phyloP scores from a whole-genome alignment of 139 green algal species.

The Asterochloris sp. region DNA sequence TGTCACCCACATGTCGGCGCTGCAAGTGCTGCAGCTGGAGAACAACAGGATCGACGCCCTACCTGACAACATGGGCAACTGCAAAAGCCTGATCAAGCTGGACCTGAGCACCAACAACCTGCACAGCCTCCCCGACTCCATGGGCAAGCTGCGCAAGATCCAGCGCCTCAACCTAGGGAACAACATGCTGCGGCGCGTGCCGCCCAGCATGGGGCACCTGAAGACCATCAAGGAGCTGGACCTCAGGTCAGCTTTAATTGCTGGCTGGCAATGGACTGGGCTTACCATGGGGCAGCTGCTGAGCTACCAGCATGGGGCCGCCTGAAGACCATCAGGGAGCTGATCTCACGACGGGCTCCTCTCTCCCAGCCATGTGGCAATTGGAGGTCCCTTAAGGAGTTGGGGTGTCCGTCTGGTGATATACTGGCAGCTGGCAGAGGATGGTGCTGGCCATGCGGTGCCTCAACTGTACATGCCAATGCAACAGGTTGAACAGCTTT shows the following conservation, averaged over 20 bases:
- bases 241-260: constrained; percentile 34
- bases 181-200: constrained; percentile 68
- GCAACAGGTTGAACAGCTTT: too few relatives aligned
- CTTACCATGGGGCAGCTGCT: too few relatives aligned
- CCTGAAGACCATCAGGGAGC: too few relatives aligned
- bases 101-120: constrained; percentile 80
- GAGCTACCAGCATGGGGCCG: too few relatives aligned
- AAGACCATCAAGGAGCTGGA: constrained; percentile 78
- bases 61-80: constrained; percentile 66
- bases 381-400: too few relatives aligned
- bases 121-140: constrained; percentile 53
- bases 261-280: too few relatives aligned
- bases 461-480: too few relatives aligned
- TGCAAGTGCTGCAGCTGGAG: constrained; percentile 64
- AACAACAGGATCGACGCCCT: constrained; percentile 77
- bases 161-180: constrained; percentile 66
- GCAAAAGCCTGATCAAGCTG: constrained; percentile 62
- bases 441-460: too few relatives aligned
- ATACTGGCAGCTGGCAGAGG: too few relatives aligned
- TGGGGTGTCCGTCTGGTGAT: too few relatives aligned
- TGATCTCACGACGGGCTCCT: too few relatives aligned
- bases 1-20: constrained; percentile 45
- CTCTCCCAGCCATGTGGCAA: too few relatives aligned
- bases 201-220: constrained; percentile 67
- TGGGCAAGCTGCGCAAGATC: constrained; percentile 65